Percentiles rank a stretch among this genome's conserved stretches.
phyloP scores from a whole-genome alignment of 805 yeast species.

The Suhomyces sp. region DNA sequence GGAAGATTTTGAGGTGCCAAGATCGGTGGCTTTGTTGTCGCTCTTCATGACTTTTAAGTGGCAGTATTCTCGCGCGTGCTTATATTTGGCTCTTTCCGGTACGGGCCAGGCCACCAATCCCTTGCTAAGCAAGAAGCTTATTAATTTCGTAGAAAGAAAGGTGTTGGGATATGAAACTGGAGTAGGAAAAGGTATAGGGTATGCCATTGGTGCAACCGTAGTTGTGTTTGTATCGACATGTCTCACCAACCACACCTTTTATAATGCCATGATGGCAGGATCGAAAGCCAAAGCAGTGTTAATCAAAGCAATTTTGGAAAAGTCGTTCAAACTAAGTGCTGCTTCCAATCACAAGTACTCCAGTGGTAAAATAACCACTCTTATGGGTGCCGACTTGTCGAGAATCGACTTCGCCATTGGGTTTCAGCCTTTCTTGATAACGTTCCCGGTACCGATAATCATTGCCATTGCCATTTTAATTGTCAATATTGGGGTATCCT shows the following conservation, averaged over 20 bases:
- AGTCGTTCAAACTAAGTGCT: conserved; percentile 20
- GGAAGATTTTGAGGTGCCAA: conserved; percentile 29
- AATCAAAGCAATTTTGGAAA: conserved; percentile 22
- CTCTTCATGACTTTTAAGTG: conserved; percentile 28
- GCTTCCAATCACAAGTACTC: conserved; percentile 21
- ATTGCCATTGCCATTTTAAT: conserved; percentile 23
- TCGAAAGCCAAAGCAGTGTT: conserved; percentile 25
- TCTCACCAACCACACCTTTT: conserved; percentile 22
- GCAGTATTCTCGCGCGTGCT: conserved; percentile 24
- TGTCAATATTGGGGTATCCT: conserved; percentile 21
- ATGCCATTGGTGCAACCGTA: conserved; percentile 35
- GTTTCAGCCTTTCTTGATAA: conserved; percentile 23
- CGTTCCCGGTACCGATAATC: conserved; percentile 23
- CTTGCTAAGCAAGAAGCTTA: conserved; percentile 35
- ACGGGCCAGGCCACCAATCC: conserved; percentile 30
- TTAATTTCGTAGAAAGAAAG: conserved; percentile 30
- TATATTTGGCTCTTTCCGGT: conserved; percentile 23
- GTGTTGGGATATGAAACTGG: conserved; percentile 21
- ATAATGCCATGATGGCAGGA: conserved; percentile 23
- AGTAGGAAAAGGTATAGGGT: conserved; percentile 39
- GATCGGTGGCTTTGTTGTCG: conserved; percentile 14
- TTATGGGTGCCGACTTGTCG: conserved; percentile 28
- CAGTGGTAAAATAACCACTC: conserved; percentile 23
- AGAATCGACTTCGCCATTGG: conserved; percentile 27
- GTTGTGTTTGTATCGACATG: conserved; percentile 22